A percentile compares a stretch with the other conserved stretches of the same genome.
Conservation (phyloP, 257 asterid genomes). For the Solanum medicagineum region DNA sequence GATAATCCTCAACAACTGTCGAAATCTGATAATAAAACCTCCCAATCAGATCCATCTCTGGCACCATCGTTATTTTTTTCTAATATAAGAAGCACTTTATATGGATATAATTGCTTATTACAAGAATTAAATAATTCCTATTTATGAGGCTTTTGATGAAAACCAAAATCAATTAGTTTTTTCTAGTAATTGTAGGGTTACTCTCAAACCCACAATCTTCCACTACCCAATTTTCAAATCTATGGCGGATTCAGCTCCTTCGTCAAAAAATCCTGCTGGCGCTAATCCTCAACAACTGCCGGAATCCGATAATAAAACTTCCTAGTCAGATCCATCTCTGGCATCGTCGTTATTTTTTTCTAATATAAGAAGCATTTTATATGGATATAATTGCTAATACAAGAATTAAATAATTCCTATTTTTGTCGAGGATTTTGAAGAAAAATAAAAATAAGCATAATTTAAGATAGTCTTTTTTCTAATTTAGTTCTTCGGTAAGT, state of each 20-base stretch:
- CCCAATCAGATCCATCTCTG: constrained; percentile 13
- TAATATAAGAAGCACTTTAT: no score
- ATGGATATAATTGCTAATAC: no score
- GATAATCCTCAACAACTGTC: constrained; percentile 10
- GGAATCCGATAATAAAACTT: constrained; percentile 18
- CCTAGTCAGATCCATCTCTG: constrained; percentile 13
- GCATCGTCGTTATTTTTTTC: constrained; percentile 16
- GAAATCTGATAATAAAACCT: constrained; percentile 17
- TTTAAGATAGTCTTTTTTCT: no score
- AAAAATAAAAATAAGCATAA: no score
- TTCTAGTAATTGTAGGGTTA: not conserved
- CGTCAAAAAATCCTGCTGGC: constrained; percentile 19
- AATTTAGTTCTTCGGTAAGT: no score
- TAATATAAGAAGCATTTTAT: no score
- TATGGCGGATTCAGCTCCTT: constrained; percentile 65
- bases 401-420: no score
- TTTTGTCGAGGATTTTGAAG: no score
- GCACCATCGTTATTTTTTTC: constrained; percentile 15
- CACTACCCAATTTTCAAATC: not conserved
- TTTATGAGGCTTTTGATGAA: no score
- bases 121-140: no score
- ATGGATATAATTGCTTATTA: no score
- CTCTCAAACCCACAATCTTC: not conserved
- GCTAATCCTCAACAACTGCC: constrained; percentile 11
- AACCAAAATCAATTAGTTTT: not conserved